A percentile compares a stretch with the other conserved stretches of the same genome.
These are phyloP conservation scores for Yamadazyma phyllophila DNA, from an alignment of 805 yeast genomes.

Conservation along the genomic window DNA sequence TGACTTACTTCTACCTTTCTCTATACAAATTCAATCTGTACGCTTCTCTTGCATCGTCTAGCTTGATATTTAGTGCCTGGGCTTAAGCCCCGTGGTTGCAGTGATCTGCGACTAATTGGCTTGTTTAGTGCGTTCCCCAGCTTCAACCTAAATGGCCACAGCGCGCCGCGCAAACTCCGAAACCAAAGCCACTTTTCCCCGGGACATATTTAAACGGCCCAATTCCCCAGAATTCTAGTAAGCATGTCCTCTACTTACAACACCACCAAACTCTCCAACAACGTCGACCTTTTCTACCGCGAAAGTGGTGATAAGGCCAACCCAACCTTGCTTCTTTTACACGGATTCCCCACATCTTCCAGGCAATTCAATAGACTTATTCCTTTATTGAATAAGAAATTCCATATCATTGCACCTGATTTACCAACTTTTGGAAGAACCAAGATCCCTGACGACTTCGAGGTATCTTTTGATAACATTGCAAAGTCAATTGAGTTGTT, in stretches of 20 bases:
- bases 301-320: conserved; percentile 17
- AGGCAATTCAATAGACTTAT: conserved; percentile 37
- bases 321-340: conserved; percentile 38
- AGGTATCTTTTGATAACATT: conserved; percentile 30
- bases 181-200: too few species aligned
- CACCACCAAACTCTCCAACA: conserved; percentile 11
- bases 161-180: too few species aligned
- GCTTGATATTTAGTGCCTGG: too few species aligned
- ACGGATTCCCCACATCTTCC: conserved; percentile 47
- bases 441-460: conserved; percentile 23
- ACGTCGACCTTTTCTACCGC: conserved; percentile 16
- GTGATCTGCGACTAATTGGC: too few species aligned
- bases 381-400: conserved; percentile 32
- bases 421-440: conserved; percentile 45
- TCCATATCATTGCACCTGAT: conserved; percentile 44
- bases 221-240: not conserved
- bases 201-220: not conserved
- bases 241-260: conserved; percentile 8
- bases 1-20: too few species aligned
- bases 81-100: too few species aligned
- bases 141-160: too few species aligned
- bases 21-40: too few species aligned
- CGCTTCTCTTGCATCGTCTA: too few species aligned
- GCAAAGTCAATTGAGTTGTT: conserved; percentile 30
- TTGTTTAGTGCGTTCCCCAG: too few species aligned